Evolutionary conservation across 176 grass and related monocot genomes (phyloP).

Genomic region (Carex parvula): DNA sequence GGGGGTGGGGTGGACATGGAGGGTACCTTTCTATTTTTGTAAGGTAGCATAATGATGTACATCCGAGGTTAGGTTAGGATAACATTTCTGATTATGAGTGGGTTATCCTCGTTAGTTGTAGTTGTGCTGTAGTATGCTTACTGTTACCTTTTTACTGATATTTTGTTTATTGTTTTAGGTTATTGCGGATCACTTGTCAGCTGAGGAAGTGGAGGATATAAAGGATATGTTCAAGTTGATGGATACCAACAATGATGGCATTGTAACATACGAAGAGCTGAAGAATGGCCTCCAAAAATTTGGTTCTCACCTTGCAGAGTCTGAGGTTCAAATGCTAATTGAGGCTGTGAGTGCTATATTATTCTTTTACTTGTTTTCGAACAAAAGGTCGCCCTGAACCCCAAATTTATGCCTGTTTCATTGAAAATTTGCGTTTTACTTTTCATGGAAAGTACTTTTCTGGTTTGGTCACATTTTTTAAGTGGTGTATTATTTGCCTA

Average conservation of each 20-base stretch:
- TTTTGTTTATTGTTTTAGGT: slow-evolving; percentile 46
- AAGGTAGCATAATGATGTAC: neutral
- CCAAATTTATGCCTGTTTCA: neutral
- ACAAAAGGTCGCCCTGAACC: neutral
- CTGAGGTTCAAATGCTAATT: slow-evolving; percentile 97
- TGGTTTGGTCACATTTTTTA: neutral
- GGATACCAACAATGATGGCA: slow-evolving; percentile 95
- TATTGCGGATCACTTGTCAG: slow-evolving; percentile 96
- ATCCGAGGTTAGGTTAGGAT: neutral
- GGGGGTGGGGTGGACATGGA: neutral
- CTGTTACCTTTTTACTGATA: neutral
- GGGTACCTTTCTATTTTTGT: neutral
- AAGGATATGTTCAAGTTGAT: slow-evolving; percentile 99
- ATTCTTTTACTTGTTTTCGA: neutral
- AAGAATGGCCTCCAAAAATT: slow-evolving; percentile 85
- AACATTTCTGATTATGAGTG: neutral
- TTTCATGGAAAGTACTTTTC: neutral
- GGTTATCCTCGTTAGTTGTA: neutral
- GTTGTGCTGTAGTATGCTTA: neutral
- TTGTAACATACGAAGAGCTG: slow-evolving; percentile 89
- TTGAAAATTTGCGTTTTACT: neutral
- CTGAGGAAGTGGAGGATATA: slow-evolving; percentile 97
- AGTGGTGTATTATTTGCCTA: neutral
- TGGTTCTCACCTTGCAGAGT: slow-evolving; percentile 88
- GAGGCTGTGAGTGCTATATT: slow-evolving; percentile 75